Percentiles rank a stretch among this genome's conserved stretches.
These are phyloP conservation scores for Daldinia decipiens DNA, from an alignment of 495 filamentous ascomycete genomes.

Conservation along the genomic window DNA sequence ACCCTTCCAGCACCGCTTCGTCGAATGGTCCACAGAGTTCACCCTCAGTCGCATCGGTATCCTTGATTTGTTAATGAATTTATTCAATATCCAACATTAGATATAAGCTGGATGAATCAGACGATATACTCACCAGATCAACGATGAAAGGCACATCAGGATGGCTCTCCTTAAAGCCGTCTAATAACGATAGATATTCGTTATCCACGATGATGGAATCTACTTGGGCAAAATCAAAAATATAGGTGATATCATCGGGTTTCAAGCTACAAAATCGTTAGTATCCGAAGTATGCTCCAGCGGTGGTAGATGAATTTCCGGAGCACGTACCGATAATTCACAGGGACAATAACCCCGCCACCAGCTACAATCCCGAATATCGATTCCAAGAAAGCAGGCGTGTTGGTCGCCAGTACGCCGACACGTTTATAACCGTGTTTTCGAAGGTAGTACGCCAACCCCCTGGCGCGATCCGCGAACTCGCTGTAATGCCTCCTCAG, in stretches of 20 bases:
- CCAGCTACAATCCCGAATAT: conserved; percentile 91
- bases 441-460: conserved; percentile 85
- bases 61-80: conserved; percentile 49
- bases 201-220: conserved; percentile 89
- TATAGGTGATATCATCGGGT: conserved; percentile 86
- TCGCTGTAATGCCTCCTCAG: conserved; percentile 81
- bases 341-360: conserved; percentile 80
- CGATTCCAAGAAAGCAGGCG: conserved; percentile 89
- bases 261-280: conserved; percentile 67
- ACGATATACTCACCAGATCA: conserved; percentile 61
- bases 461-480: conserved; percentile 83
- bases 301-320: background rate
- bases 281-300: conserved; percentile 5
- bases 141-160: conserved; percentile 75
- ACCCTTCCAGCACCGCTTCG: conserved; percentile 81
- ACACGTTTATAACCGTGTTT: conserved; percentile 74
- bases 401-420: conserved; percentile 89
- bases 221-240: conserved; percentile 84
- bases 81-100: background rate
- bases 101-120: background rate
- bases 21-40: conserved; percentile 83
- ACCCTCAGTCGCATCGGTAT: conserved; percentile 82
- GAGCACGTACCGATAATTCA: conserved; percentile 73
- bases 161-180: conserved; percentile 66
- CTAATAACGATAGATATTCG: conserved; percentile 78